Evolutionary conservation across 371 early-diverging fungal species (phyloP).

Genomic region (Lichtheimia hyalospora): DNA sequence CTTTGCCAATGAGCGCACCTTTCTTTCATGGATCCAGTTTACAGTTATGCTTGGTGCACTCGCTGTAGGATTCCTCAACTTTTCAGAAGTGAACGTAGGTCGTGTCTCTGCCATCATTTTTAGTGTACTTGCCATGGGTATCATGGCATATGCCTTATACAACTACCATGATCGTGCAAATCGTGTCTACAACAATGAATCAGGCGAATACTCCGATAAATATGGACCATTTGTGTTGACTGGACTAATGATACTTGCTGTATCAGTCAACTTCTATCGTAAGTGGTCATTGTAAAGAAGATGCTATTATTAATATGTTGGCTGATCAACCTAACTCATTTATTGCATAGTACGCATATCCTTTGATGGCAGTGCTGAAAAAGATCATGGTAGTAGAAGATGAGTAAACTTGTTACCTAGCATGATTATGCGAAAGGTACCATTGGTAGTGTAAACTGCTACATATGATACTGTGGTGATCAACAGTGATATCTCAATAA

Average conservation of each 20-base stretch:
- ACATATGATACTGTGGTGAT: too few species aligned
- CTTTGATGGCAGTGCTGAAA: too few species aligned
- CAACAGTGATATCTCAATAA: too few species aligned
- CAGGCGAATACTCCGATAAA: slow-evolving; percentile 62
- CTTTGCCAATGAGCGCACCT: slow-evolving; percentile 98
- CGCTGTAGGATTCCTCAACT: slow-evolving; percentile 73
- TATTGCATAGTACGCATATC: too few species aligned
- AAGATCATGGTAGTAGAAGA: too few species aligned
- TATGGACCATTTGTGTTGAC: slow-evolving; percentile 78
- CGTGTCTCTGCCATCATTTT: slow-evolving; percentile 67
- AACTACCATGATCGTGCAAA: slow-evolving; percentile 85
- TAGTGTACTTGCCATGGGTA: slow-evolving; percentile 62
- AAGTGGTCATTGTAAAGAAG: slow-evolving; percentile 33
- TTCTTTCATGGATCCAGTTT: slow-evolving; percentile 79
- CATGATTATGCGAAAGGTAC: too few species aligned
- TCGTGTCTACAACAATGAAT: slow-evolving; percentile 53
- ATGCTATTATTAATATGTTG: too few species aligned
- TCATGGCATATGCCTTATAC: slow-evolving; percentile 82
- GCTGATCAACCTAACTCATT: too few species aligned
- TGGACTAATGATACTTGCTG: slow-evolving; percentile 70
- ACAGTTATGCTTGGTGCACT: slow-evolving; percentile 67
- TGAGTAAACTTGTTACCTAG: too few species aligned
- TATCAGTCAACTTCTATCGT: slow-evolving; percentile 80
- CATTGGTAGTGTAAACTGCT: too few species aligned
- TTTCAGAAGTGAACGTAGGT: slow-evolving; percentile 61